Conservation (phyloP, 2,329 filamentous ascomycete genomes). For the Neofusicoccum umdonicola region DNA sequence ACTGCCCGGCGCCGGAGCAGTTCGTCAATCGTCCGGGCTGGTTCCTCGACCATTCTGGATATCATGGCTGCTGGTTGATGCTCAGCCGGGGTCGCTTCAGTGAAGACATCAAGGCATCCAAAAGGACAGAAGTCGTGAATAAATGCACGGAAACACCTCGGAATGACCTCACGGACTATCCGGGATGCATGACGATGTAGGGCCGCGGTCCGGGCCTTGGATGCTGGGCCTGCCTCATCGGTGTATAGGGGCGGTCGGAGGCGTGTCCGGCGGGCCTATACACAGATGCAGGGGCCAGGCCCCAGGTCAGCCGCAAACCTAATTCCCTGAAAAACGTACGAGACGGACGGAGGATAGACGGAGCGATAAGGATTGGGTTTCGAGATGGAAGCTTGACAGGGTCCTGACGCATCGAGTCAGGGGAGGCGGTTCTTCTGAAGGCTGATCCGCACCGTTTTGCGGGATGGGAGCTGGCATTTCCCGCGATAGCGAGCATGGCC, state of each 20-base stretch:
- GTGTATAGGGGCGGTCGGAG: background rate
- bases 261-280: background rate
- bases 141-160: background rate
- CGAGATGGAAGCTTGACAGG: background rate
- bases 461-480: background rate
- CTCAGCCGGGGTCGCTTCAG: background rate
- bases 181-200: background rate
- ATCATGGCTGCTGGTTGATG: background rate
- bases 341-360: background rate
- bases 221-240: background rate
- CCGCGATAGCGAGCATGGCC: background rate
- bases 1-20: conserved; percentile 39
- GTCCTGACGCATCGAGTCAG: no score
- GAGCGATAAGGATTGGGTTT: background rate
- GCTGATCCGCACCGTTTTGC: background rate
- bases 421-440: background rate
- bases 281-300: background rate
- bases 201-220: background rate
- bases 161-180: background rate
- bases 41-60: background rate
- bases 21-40: conserved; percentile 35
- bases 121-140: background rate
- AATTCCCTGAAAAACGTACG: background rate
- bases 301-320: background rate
- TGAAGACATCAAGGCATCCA: background rate